phyloP scores from a whole-genome alignment of 345 rosid genomes.

The Iberis pinnata region DNA sequence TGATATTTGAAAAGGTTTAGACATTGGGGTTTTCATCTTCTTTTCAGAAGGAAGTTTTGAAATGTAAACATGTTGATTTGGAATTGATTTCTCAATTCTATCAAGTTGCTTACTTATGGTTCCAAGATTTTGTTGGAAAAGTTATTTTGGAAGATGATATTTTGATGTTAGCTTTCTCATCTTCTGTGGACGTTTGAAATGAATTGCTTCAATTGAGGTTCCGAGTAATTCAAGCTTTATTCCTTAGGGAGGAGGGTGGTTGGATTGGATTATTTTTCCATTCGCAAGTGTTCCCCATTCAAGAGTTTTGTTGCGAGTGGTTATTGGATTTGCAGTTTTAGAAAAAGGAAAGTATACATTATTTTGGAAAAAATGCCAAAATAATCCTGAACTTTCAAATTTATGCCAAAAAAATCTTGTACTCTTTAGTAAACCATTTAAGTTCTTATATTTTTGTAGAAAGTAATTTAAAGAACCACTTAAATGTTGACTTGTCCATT shows the following conservation, averaged over 20 bases:
- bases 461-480: too few relatives aligned
- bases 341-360: background rate
- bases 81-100: background rate
- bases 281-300: background rate
- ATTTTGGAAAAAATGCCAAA: too few relatives aligned
- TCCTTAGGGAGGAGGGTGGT: background rate
- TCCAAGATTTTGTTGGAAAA: too few relatives aligned
- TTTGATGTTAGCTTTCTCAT: too few relatives aligned
- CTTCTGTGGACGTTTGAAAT: too few relatives aligned
- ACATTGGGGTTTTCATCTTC: background rate
- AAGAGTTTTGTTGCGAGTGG: background rate
- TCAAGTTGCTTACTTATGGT: background rate
- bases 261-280: background rate
- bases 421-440: too few relatives aligned
- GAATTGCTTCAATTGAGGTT: background rate
- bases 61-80: background rate
- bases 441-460: too few relatives aligned
- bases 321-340: background rate
- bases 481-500: too few relatives aligned
- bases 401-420: too few relatives aligned
- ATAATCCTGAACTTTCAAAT: too few relatives aligned
- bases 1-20: background rate
- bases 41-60: background rate
- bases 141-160: too few relatives aligned
- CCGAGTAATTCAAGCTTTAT: background rate